Conservation (phyloP, 495 filamentous ascomycete genomes). For the Tuber borchii region DNA sequence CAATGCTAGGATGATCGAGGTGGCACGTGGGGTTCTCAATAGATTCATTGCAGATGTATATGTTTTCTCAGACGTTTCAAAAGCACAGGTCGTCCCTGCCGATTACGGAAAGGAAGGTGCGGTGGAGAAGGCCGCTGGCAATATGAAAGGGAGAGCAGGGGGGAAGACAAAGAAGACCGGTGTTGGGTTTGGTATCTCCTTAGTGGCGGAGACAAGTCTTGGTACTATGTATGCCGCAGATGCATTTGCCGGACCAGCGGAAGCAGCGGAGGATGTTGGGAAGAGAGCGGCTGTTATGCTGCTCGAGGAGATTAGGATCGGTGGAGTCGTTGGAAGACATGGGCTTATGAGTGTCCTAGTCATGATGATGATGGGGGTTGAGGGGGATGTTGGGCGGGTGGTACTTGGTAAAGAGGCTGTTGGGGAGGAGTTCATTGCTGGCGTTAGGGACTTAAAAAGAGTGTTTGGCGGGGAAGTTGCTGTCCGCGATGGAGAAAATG, state of each 20-base stretch:
- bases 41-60: conserved; percentile 79
- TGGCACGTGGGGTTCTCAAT: conserved; percentile 80
- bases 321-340: conserved; percentile 68
- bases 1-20: conserved; percentile 91
- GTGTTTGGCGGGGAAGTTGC: conserved; percentile 88
- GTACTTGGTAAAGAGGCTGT: conserved; percentile 67
- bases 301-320: conserved; percentile 70
- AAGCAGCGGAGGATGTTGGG: conserved; percentile 86
- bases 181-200: conserved; percentile 80
- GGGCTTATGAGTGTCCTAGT: conserved; percentile 66
- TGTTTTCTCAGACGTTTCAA: conserved; percentile 66
- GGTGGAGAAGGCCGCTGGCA: conserved; percentile 52
- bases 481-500: conserved; percentile 66
- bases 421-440: conserved; percentile 67
- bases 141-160: conserved; percentile 50
- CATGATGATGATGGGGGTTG: conserved; percentile 91
- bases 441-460: conserved; percentile 72
- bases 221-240: conserved; percentile 81
- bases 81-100: conserved; percentile 47
- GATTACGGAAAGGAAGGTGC: conserved; percentile 65
- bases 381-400: conserved; percentile 53
- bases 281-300: conserved; percentile 81
- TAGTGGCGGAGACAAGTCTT: conserved; percentile 86
- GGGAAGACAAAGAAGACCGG: conserved; percentile 60
- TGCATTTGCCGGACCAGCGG: conserved; percentile 68